These are phyloP conservation scores for Eremomyces bilateralis DNA, from an alignment of 495 filamentous ascomycete species.

Conservation along the genomic window DNA sequence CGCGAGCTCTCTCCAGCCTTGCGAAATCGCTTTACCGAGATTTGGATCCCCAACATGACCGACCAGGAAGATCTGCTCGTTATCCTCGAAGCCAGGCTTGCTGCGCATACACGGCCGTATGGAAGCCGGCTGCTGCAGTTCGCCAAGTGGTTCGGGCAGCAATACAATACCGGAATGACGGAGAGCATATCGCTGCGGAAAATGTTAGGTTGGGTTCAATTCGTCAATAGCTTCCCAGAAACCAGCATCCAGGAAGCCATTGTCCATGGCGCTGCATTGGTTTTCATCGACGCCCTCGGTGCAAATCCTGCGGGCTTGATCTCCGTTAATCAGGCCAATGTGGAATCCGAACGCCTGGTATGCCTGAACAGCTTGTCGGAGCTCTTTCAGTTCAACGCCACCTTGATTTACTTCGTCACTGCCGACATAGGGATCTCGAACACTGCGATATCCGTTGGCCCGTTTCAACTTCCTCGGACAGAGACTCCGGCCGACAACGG, in stretches of 20 bases:
- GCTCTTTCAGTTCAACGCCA: conserved; percentile 40
- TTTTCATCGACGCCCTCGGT: conserved; percentile 85
- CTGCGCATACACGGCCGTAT: conserved; percentile 23
- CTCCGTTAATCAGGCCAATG: conserved; percentile 34
- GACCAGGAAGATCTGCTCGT: conserved; percentile 69
- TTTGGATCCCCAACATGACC: conserved; percentile 78
- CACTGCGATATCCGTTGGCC: background rate
- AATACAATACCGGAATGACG: conserved; percentile 47
- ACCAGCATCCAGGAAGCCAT: conserved; percentile 34
- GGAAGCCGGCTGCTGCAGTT: conserved; percentile 57
- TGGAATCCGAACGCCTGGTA: conserved; percentile 37
- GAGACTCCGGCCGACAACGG: background rate
- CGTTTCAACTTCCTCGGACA: background rate
- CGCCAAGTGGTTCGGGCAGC: conserved; percentile 73
- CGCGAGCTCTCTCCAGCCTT: conserved; percentile 88
- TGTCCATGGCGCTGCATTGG: conserved; percentile 78
- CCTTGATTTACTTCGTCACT: conserved; percentile 34
- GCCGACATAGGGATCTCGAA: conserved; percentile 12
- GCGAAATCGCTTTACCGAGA: conserved; percentile 92
- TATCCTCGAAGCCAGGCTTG: conserved; percentile 60
- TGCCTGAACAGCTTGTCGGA: conserved; percentile 54
- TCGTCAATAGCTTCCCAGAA: conserved; percentile 45
- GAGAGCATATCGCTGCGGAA: conserved; percentile 73
- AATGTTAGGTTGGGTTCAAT: conserved; percentile 80
- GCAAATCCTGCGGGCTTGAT: conserved; percentile 79